phyloP scores from a whole-genome alignment of 2,329 filamentous ascomycete species.

The Peltaster fructicola region DNA sequence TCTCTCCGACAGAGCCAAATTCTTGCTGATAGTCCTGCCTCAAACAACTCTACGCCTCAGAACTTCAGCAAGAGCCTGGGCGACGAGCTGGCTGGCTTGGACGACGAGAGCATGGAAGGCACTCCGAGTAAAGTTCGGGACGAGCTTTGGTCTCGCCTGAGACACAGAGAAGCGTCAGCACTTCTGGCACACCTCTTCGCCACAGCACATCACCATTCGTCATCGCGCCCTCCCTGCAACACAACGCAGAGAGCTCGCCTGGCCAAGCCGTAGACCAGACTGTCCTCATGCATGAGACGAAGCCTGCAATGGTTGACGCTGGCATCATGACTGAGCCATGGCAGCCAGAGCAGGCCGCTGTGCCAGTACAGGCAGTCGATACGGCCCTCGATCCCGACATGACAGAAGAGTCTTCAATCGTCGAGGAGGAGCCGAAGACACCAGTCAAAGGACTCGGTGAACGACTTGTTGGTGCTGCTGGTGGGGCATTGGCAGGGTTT shows the following conservation, averaged over 20 bases:
- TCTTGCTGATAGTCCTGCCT: slow-evolving; percentile 11
- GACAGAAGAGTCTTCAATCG: slow-evolving; percentile 1
- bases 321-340: slow-evolving; percentile 46
- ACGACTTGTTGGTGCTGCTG: slow-evolving; percentile 14
- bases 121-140: slow-evolving; percentile 19
- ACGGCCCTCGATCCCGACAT: slow-evolving; percentile 1
- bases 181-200: too few species aligned
- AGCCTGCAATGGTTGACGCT: slow-evolving; percentile 37
- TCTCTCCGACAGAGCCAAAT: slow-evolving; percentile 33
- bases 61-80: slow-evolving; percentile 60
- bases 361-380: too few species aligned
- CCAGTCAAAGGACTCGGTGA: too few species aligned
- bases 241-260: too few species aligned
- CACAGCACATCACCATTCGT: too few species aligned
- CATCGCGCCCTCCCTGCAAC: too few species aligned
- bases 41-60: slow-evolving; percentile 23
- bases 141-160: too few species aligned
- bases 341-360: slow-evolving; percentile 20
- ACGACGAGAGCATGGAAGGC: slow-evolving; percentile 44
- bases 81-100: slow-evolving; percentile 72
- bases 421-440: slow-evolving; percentile 4
- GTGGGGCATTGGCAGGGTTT: slow-evolving; percentile 18
- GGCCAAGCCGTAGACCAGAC: slow-evolving; percentile 3
- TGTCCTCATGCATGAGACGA: slow-evolving; percentile 3
- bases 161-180: too few species aligned